Evolutionary conservation across 208 protist genomes (phyloP).

Genomic region (Leishmania lainsoni): DNA sequence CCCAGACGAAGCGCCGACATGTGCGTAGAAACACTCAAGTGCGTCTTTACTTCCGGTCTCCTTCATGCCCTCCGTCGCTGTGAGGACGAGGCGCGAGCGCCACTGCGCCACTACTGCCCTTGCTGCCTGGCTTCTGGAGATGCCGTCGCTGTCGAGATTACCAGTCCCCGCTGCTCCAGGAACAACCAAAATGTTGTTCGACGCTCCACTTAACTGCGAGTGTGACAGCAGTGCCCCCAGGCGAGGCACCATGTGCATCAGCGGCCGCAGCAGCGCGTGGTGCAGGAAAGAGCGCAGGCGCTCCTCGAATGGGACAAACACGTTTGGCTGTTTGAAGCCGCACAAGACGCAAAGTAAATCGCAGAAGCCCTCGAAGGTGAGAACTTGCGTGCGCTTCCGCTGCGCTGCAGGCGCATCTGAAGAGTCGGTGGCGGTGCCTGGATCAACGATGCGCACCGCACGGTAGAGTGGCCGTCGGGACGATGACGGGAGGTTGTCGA

Average conservation of each 20-base stretch:
- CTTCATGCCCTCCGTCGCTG: neutral
- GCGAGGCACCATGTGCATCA: slow-evolving; percentile 63
- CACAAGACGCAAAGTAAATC: slow-evolving; percentile 86
- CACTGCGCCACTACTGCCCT: neutral
- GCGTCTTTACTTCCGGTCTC: neutral
- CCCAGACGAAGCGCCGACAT: too few species aligned
- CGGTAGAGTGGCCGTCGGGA: slow-evolving; percentile 39
- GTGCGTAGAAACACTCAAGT: neutral
- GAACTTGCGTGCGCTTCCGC: slow-evolving; percentile 33
- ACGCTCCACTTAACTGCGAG: slow-evolving; percentile 7
- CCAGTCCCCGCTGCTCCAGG: neutral
- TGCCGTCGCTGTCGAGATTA: neutral
- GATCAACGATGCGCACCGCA: slow-evolving; percentile 67
- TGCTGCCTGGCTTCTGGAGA: neutral
- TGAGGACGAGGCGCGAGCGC: neutral
- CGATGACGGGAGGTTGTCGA: slow-evolving; percentile 4
- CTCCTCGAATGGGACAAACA: slow-evolving; percentile 74
- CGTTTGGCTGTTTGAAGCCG: slow-evolving; percentile 88
- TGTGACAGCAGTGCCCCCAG: slow-evolving; percentile 39
- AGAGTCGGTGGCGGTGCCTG: slow-evolving; percentile 29
- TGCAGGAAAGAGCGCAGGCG: slow-evolving; percentile 72
- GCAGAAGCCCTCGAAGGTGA: slow-evolving; percentile 81
- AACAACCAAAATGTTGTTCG: neutral
- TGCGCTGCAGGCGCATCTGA: slow-evolving; percentile 16
- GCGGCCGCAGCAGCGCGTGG: slow-evolving; percentile 73